Conservation (phyloP, 2,329 filamentous ascomycete species). For the Madurella fahalii region DNA sequence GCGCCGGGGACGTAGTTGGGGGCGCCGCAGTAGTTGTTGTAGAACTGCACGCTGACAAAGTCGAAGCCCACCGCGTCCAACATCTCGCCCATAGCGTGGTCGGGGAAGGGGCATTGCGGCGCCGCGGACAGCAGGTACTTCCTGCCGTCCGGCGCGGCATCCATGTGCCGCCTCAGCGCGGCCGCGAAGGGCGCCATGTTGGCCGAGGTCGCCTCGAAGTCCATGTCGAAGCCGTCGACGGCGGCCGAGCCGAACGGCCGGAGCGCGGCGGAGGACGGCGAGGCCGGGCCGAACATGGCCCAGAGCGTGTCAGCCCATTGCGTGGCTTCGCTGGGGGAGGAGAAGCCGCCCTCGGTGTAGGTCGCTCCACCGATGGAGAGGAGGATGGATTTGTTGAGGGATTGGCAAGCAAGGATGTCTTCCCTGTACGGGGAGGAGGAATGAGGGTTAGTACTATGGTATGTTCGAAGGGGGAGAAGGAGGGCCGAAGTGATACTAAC, state of each 20-base stretch:
- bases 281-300: slow-evolving; percentile 63
- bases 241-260: slow-evolving; percentile 64
- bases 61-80: slow-evolving; percentile 55
- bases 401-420: slow-evolving; percentile 59
- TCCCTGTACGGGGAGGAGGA: slow-evolving; percentile 28
- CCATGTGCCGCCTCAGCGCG: slow-evolving; percentile 53
- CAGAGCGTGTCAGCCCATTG: slow-evolving; percentile 60
- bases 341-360: slow-evolving; percentile 65
- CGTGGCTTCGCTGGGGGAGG: slow-evolving; percentile 46
- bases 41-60: slow-evolving; percentile 62
- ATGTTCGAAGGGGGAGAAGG: not conserved
- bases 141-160: slow-evolving; percentile 45
- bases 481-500: slow-evolving; percentile 42
- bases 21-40: slow-evolving; percentile 65
- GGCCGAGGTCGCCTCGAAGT: slow-evolving; percentile 59
- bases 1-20: slow-evolving; percentile 45
- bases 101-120: slow-evolving; percentile 65
- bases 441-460: not conserved
- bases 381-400: slow-evolving; percentile 62
- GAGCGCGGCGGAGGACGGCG: slow-evolving; percentile 40
- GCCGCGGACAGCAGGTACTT: slow-evolving; percentile 59
- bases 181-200: slow-evolving; percentile 61
- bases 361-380: slow-evolving; percentile 69
- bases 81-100: slow-evolving; percentile 54
- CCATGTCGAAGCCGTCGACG: slow-evolving; percentile 73